Percentiles rank a stretch among this genome's conserved stretches.
Conservation (phyloP, 148 eudicot species). For the Chenopodium album region DNA sequence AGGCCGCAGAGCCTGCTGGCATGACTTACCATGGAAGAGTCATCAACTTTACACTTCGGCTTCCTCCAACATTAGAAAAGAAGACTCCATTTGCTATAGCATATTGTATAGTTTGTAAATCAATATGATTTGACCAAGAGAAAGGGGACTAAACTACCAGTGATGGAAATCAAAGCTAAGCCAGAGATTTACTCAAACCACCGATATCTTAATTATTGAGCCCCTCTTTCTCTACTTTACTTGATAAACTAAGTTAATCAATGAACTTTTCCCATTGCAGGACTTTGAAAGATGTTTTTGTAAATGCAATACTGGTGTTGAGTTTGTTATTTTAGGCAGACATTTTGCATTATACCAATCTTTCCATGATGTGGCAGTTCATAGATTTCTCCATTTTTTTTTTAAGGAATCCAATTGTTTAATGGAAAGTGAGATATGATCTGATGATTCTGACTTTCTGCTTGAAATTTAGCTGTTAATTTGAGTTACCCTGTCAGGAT, state of each 20-base stretch:
- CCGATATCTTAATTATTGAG: not conserved
- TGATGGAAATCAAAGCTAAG: not conserved
- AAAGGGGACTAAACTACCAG: not conserved
- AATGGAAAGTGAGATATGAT: not conserved
- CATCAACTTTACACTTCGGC: not conserved
- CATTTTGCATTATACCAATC: not conserved
- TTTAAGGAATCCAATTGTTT: not conserved
- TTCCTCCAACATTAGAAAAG: not conserved
- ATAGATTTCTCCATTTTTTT: not conserved
- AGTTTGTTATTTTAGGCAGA: not conserved
- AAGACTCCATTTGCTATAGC: not conserved
- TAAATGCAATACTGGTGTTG: not conserved
- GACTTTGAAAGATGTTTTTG: not conserved
- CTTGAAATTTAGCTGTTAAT: not conserved
- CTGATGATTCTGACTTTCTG: not conserved
- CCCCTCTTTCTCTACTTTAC: not conserved
- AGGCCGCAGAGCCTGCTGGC: not conserved
- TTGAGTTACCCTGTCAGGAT: not conserved
- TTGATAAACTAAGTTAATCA: not conserved
- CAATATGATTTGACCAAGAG: not conserved
- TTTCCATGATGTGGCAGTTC: not conserved
- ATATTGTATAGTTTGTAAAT: not conserved
- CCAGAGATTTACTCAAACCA: not conserved
- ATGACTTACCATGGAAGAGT: too few species aligned
- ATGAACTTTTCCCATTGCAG: not conserved